Conservation (phyloP, 2,329 filamentous ascomycete genomes). For the Penicillium sp. region DNA sequence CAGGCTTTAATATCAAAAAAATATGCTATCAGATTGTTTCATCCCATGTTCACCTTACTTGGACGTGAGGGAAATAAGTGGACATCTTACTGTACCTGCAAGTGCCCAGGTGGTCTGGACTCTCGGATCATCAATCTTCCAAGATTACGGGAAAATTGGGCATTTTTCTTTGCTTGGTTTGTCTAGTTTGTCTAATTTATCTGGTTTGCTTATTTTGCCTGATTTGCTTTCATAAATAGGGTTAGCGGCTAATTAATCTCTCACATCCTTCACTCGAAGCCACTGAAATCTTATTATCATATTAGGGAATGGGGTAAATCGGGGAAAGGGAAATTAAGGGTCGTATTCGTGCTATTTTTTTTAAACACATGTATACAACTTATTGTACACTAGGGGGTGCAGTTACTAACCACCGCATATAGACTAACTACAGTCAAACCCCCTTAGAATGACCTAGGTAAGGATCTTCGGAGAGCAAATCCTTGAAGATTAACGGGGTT, state of each 20-base stretch:
- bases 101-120: conserved; percentile 2
- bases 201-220: background rate
- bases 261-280: background rate
- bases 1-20: conserved; percentile 1
- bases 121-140: conserved; percentile 6
- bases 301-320: background rate
- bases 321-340: background rate
- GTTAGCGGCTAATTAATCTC: background rate
- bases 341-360: background rate
- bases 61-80: conserved; percentile 3
- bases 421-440: background rate
- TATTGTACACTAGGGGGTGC: background rate
- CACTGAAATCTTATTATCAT: conserved; percentile 1
- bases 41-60: conserved; percentile 12
- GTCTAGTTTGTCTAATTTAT: background rate
- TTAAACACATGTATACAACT: background rate
- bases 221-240: background rate
- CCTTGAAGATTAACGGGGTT: no score
- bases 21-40: conserved; percentile 5
- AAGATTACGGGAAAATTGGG: background rate
- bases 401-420: background rate
- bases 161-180: background rate
- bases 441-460: no score
- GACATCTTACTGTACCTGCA: background rate
- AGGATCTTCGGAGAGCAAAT: no score